A percentile compares a stretch with the other conserved stretches of the same genome.
Evolutionary conservation across 768 basidiomycete species (phyloP).

Genomic region (Tylopilus rubrobrunneus): DNA sequence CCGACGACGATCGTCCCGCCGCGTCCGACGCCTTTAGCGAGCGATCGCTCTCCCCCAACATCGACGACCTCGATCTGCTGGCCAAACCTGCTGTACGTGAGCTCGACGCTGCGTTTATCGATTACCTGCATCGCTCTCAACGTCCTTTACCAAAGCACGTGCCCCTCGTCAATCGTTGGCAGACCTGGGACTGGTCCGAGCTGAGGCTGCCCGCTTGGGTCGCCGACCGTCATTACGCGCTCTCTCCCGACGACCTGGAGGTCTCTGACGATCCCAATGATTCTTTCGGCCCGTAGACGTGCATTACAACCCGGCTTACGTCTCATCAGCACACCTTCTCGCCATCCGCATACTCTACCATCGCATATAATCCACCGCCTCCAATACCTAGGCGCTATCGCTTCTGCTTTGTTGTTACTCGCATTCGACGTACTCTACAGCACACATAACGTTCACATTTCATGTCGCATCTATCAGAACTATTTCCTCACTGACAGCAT

Average conservation of each 20-base stretch:
- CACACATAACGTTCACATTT: constrained; percentile 18
- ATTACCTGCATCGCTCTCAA: constrained; percentile 26
- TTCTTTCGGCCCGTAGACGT: constrained; percentile 13
- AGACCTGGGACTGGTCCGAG: constrained; percentile 34
- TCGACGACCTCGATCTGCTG: constrained; percentile 17
- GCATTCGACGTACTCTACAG: constrained; percentile 25
- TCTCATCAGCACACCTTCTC: constrained; percentile 15
- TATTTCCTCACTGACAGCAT: constrained; percentile 23
- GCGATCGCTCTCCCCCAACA: constrained; percentile 23
- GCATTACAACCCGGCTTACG: constrained; percentile 3
- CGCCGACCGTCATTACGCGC: constrained; percentile 1
- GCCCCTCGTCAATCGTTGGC: constrained; percentile 28
- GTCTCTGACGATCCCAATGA: constrained; percentile 26
- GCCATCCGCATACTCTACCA: constrained; percentile 15
- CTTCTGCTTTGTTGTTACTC: constrained; percentile 17
- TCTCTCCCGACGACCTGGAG: constrained; percentile 19
- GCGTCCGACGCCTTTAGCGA: constrained; percentile 19
- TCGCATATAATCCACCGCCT: constrained; percentile 5
- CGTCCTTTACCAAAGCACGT: constrained; percentile 21
- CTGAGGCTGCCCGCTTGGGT: constrained; percentile 28
- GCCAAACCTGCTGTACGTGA: constrained; percentile 23
- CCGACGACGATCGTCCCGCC: constrained; percentile 30
- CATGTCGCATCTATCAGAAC: constrained; percentile 4
- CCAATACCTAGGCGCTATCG: constrained; percentile 10
- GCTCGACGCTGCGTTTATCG: constrained; percentile 21